Conservation (phyloP, 2,329 filamentous ascomycete species). For the Cladobotryum protrusum region DNA sequence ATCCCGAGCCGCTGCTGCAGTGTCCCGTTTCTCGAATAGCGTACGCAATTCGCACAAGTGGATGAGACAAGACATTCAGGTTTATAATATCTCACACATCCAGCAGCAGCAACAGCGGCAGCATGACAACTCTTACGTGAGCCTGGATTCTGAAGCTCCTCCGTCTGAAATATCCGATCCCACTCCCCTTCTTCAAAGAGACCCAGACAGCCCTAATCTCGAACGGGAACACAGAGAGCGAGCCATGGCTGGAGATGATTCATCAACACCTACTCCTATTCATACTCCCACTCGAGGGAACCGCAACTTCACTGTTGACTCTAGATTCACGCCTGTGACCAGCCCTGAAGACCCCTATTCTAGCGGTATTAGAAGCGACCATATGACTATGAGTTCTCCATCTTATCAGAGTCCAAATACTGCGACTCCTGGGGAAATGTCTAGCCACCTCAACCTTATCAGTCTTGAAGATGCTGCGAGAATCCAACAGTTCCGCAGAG, state of each 20-base stretch:
- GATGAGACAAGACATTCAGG: no score
- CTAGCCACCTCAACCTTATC: conserved; percentile 27
- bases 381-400: background rate
- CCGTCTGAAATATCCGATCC: background rate
- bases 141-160: background rate
- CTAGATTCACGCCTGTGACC: background rate
- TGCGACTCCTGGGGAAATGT: background rate
- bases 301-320: background rate
- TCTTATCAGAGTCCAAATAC: background rate
- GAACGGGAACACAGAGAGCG: no score
- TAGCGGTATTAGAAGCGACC: background rate
- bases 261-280: background rate
- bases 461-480: conserved; percentile 32
- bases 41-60: conserved; percentile 15
- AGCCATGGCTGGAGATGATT: no score
- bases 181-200: no score
- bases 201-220: no score
- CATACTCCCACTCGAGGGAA: background rate
- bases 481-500: conserved; percentile 26
- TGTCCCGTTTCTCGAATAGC: conserved; percentile 21
- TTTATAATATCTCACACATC: no score
- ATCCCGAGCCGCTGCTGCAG: conserved; percentile 18
- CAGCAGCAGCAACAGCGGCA: no score
- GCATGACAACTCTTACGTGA: background rate
- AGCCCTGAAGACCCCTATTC: background rate